Percentiles rank a stretch among this genome's conserved stretches.
phyloP scores from a whole-genome alignment of 2,329 filamentous ascomycete genomes.

The Verticillium nubilum region DNA sequence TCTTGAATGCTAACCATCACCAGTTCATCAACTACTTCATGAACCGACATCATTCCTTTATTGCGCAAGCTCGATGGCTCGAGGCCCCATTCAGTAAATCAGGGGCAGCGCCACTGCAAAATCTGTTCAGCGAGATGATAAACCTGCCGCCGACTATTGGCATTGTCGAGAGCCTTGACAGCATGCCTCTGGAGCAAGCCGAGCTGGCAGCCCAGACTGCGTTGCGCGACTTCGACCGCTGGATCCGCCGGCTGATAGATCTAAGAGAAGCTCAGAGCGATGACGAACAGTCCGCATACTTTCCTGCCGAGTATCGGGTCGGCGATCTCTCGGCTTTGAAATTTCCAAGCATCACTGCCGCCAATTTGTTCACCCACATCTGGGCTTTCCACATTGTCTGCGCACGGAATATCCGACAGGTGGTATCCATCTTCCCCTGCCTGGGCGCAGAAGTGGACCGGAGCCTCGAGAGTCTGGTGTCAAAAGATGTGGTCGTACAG shows the following conservation, averaged over 20 bases:
- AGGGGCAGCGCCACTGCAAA: constrained; percentile 22
- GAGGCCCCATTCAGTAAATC: constrained; percentile 21
- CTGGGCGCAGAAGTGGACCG: neutral
- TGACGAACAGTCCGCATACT: neutral
- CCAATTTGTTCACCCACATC: constrained; percentile 29
- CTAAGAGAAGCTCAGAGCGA: constrained; percentile 7
- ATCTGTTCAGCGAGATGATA: constrained; percentile 21
- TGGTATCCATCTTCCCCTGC: constrained; percentile 1
- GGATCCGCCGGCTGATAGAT: neutral
- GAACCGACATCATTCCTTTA: constrained; percentile 22
- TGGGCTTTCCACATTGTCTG: constrained; percentile 33
- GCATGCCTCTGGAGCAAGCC: neutral
- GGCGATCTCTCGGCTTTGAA: constrained; percentile 12
- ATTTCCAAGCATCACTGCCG: constrained; percentile 28
- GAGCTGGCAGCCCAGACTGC: neutral
- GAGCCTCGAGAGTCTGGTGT: constrained; percentile 17
- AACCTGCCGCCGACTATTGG: constrained; percentile 22
- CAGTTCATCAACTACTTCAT: constrained; percentile 24
- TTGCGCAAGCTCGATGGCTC: constrained; percentile 22
- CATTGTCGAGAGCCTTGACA: constrained; percentile 9
- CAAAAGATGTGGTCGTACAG: constrained; percentile 8
- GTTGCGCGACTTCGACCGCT: neutral
- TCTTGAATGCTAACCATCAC: neutral
- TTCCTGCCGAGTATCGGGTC: neutral
- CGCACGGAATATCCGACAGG: constrained; percentile 18